phyloP scores from a whole-genome alignment of 768 basidiomycete species.

The Agaricus blazei region DNA sequence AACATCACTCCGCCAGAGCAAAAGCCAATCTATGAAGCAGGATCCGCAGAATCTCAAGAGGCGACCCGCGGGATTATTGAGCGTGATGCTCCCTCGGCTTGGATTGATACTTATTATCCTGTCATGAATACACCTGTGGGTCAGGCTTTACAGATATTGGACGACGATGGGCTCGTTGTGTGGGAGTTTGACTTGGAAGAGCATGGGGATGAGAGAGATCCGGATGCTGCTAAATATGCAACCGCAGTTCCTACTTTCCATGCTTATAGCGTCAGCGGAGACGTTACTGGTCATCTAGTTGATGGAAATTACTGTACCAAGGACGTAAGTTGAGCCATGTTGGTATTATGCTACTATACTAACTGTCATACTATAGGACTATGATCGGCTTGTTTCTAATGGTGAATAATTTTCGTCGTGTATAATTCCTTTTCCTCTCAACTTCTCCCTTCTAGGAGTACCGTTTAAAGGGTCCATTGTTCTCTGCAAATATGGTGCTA shows the following conservation, averaged over 20 bases:
- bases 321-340: slow-evolving; percentile 27
- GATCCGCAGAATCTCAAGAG: slow-evolving; percentile 57
- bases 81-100: slow-evolving; percentile 51
- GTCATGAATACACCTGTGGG: slow-evolving; percentile 76
- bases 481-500: slow-evolving; percentile 67
- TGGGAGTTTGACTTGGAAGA: slow-evolving; percentile 57
- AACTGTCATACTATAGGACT: slow-evolving; percentile 28
- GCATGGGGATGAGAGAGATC: slow-evolving; percentile 62
- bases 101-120: slow-evolving; percentile 89
- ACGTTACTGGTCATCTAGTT: slow-evolving; percentile 62
- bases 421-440: neutral
- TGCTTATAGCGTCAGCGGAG: slow-evolving; percentile 73
- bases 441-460: slow-evolving; percentile 36
- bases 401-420: slow-evolving; percentile 7
- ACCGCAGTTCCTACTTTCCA: slow-evolving; percentile 78
- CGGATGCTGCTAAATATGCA: slow-evolving; percentile 63
- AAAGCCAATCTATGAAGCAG: slow-evolving; percentile 69
- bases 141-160: slow-evolving; percentile 38
- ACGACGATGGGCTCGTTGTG: neutral
- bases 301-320: slow-evolving; percentile 81
- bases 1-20: slow-evolving; percentile 37
- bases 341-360: neutral
- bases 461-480: slow-evolving; percentile 73
- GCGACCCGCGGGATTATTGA: slow-evolving; percentile 56
- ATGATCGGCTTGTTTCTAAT: slow-evolving; percentile 44